phyloP scores from a whole-genome alignment of 2,329 filamentous ascomycete genomes.

The Onygenales sp. region DNA sequence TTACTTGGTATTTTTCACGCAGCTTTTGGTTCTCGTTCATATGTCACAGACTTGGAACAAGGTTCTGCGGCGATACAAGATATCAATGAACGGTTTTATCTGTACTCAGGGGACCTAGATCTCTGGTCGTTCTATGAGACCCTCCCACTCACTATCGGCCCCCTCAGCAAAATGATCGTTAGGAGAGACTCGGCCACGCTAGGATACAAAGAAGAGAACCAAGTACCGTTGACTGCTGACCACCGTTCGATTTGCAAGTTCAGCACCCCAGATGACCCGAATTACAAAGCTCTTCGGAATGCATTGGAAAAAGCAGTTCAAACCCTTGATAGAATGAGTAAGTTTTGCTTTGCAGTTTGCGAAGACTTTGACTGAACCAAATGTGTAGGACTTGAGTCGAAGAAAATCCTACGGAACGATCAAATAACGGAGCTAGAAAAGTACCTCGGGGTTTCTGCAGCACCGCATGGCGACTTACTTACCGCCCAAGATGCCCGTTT shows the following conservation, averaged over 20 bases:
- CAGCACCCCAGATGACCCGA: constrained; percentile 23
- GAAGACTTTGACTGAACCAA: background rate
- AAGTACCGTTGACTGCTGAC: constrained; percentile 30
- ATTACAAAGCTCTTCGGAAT: constrained; percentile 24
- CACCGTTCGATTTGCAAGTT: constrained; percentile 38
- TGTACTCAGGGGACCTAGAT: constrained; percentile 25
- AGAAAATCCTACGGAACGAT: constrained; percentile 6
- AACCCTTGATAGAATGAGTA: constrained; percentile 1
- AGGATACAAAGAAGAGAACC: constrained; percentile 33
- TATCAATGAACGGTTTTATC: constrained; percentile 39
- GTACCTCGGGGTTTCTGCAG: constrained; percentile 12
- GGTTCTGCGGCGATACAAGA: constrained; percentile 27
- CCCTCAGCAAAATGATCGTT: constrained; percentile 23
- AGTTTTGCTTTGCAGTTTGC: background rate
- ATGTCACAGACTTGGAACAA: constrained; percentile 29
- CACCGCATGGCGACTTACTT: constrained; percentile 11
- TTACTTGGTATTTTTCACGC: constrained; percentile 24
- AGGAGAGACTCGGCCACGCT: constrained; percentile 34
- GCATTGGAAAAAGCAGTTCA: constrained; percentile 8
- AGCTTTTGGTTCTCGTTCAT: constrained; percentile 24
- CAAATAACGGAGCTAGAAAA: constrained; percentile 5
- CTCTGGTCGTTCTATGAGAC: constrained; percentile 42
- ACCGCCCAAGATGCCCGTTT: constrained; percentile 7
- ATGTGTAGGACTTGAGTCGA: constrained; percentile 4
- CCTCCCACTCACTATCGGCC: constrained; percentile 17